Evolutionary conservation across 331 rosid species (phyloP), one percentile per base, ranked within the genome.

Genomic region (Quercus tomentella): DNA sequence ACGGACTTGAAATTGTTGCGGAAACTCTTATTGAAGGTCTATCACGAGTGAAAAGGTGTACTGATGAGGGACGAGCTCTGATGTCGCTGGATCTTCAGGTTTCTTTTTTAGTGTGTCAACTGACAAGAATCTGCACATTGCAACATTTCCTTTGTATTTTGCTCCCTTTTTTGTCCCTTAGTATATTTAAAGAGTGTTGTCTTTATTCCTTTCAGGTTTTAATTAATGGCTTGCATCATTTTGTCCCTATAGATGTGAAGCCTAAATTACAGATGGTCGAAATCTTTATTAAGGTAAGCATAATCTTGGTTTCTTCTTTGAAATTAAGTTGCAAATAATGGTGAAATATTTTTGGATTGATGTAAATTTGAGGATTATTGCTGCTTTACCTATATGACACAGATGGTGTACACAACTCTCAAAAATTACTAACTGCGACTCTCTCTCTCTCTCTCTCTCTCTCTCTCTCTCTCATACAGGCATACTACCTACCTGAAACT

Each of bases 1-100:
- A 92, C 56, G 99, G 99, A 75, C 85, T 96, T 80, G 97, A 93
- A 77, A 88, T 90, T 58, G 89, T 93, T 51, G 97, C 95, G 16
- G 95, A 93, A 84, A 92, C 95, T 74, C 98, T 96, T 26, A 86
- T 96, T 25, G 98, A 96, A 84, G 98, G 99, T 71, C 90, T 96
- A 85, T 96, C 99, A 54, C 92, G 97, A 45, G 92, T 96, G 79
- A 96, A 90, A 92, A 87, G 92, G 85, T 96, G 99, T 85, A 90
- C 91, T 60, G 99, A 96, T 79, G 98, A 96, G 86, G 99, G 99
- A 49, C 93, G 99, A 28, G 99, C 97, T 57, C 90, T 93, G 51
- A 96, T 96, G 99, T 93, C 97, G 56, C 86, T 96, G 86, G 98
- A 94, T 86, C 91, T 94, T 49, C 98, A 94, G 98, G 98, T 94